These are phyloP conservation scores for Aspergillus sojae DNA, from an alignment of 2,329 filamentous ascomycete genomes.

Conservation along the genomic window DNA sequence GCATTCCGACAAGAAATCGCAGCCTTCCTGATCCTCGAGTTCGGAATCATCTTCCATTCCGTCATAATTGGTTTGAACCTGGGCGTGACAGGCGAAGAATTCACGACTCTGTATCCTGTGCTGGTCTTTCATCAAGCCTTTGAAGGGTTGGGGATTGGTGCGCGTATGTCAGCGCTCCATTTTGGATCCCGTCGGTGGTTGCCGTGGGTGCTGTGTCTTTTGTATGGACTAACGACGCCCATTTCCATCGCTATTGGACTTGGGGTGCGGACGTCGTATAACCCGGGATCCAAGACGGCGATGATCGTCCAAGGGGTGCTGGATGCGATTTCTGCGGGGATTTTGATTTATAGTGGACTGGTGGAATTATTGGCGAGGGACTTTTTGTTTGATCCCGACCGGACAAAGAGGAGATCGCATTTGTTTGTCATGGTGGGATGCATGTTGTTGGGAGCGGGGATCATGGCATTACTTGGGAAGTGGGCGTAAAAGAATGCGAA, in stretches of 20 bases:
- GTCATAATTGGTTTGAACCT: constrained; percentile 66
- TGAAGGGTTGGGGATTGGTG: constrained; percentile 65
- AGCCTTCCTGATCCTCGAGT: constrained; percentile 55
- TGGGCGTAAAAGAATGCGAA: constrained; percentile 43
- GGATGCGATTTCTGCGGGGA: constrained; percentile 52
- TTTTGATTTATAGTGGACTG: constrained; percentile 54
- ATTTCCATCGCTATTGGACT: constrained; percentile 53
- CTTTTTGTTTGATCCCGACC: constrained; percentile 53
- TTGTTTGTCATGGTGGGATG: constrained; percentile 48
- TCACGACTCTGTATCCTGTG: constrained; percentile 61
- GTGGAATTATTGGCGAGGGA: constrained; percentile 55
- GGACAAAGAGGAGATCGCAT: constrained; percentile 43
- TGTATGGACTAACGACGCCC: constrained; percentile 57
- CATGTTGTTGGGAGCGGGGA: constrained; percentile 42
- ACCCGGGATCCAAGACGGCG: constrained; percentile 45
- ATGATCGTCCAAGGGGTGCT: constrained; percentile 51
- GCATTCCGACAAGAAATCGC: constrained; percentile 43
- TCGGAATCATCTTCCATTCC: constrained; percentile 65
- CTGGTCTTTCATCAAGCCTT: constrained; percentile 67
- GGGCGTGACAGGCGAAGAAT: constrained; percentile 60
- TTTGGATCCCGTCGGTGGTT: constrained; percentile 51
- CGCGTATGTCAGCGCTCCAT: constrained; percentile 60
- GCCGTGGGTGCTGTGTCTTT: constrained; percentile 53
- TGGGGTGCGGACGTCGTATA: constrained; percentile 49
- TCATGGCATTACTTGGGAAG: constrained; percentile 56